Evolutionary conservation across 2,329 filamentous ascomycete species (phyloP).

Genomic region (Leptographium procerum): DNA sequence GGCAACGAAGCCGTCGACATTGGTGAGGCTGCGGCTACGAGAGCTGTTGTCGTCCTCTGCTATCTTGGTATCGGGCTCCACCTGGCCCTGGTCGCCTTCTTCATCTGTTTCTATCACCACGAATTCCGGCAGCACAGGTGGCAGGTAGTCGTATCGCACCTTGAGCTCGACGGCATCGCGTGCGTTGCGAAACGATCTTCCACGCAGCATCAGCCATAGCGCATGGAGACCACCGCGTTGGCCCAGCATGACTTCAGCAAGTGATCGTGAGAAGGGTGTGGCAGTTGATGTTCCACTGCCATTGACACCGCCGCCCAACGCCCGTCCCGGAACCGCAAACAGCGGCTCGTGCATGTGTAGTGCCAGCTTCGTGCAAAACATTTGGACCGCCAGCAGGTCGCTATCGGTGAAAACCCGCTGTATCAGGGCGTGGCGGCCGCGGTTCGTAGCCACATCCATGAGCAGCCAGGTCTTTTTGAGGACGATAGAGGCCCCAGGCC

Average conservation of each 20-base stretch:
- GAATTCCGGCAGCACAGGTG: constrained; percentile 12
- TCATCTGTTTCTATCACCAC: not conserved
- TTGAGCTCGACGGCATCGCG: constrained; percentile 45
- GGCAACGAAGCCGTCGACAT: not conserved
- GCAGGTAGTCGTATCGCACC: constrained; percentile 43
- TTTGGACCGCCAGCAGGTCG: constrained; percentile 49
- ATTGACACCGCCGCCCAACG: not conserved
- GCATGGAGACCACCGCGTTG: constrained; percentile 39
- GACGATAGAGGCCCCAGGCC: constrained; percentile 14
- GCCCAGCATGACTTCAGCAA: constrained; percentile 48
- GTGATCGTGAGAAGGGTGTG: constrained; percentile 3
- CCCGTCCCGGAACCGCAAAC: constrained; percentile 22
- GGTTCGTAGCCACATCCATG: constrained; percentile 11
- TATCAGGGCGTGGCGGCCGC: constrained; percentile 33
- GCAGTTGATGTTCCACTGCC: not conserved
- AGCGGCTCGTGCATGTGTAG: constrained; percentile 57
- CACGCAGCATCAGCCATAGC: constrained; percentile 50
- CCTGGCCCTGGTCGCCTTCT: not conserved
- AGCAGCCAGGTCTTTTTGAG: constrained; percentile 55
- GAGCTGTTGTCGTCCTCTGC: not conserved
- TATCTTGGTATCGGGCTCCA: not conserved
- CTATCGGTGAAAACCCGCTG: constrained; percentile 42
- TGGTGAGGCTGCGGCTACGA: not conserved
- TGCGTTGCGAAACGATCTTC: constrained; percentile 35
- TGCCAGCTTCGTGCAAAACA: constrained; percentile 62